Evolutionary conservation across 495 filamentous ascomycete genomes (phyloP).

Genomic region (Aspergillus funiculosus): DNA sequence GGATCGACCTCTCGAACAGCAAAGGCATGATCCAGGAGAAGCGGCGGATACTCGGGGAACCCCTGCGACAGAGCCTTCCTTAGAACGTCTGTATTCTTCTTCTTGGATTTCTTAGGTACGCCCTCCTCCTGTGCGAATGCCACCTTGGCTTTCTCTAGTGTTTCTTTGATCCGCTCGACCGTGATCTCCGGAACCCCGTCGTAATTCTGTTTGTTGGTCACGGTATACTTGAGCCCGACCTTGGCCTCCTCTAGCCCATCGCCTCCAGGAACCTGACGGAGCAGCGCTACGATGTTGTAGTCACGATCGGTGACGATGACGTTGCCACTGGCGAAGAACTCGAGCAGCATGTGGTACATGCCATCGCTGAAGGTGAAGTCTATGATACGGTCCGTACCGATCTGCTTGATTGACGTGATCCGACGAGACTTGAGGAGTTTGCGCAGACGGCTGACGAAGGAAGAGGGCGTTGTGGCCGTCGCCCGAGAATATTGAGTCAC

Average conservation of each 20-base stretch:
- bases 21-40: constrained; percentile 82
- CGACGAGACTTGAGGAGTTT: constrained; percentile 83
- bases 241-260: constrained; percentile 70
- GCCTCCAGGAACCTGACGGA: constrained; percentile 68
- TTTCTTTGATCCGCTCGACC: constrained; percentile 60
- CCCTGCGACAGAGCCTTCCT: constrained; percentile 72
- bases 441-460: constrained; percentile 75
- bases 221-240: constrained; percentile 68
- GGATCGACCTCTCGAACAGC: constrained; percentile 61
- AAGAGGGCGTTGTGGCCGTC: constrained; percentile 73
- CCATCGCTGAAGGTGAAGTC: constrained; percentile 92
- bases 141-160: constrained; percentile 59
- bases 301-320: constrained; percentile 84
- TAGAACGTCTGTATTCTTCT: constrained; percentile 67
- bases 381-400: constrained; percentile 90
- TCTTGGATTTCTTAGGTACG: constrained; percentile 64
- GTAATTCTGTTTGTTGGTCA: constrained; percentile 78
- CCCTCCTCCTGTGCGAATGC: constrained; percentile 45
- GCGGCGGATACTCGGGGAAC: constrained; percentile 80
- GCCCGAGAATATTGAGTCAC: constrained; percentile 82
- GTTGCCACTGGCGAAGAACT: constrained; percentile 96
- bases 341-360: constrained; percentile 76
- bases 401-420: constrained; percentile 72
- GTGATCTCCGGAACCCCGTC: constrained; percentile 68
- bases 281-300: constrained; percentile 66